Conservation (phyloP, 208 protist genomes). For the Endotrypanum monterogeii region DNA sequence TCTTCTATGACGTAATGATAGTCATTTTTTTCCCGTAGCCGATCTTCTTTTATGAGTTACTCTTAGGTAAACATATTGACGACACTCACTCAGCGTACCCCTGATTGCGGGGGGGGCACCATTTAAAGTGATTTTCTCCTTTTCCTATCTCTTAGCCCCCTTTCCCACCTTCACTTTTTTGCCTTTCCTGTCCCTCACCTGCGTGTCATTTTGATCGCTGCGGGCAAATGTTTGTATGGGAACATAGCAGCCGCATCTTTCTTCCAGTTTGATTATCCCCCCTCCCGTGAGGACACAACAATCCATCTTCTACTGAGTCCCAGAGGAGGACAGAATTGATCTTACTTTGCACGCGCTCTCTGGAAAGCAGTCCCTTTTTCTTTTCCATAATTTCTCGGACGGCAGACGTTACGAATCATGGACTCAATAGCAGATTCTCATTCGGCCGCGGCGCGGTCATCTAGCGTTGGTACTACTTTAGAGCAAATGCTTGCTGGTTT, state of each 20-base stretch:
- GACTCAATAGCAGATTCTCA: neutral
- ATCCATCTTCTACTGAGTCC: neutral
- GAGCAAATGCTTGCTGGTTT: slow-evolving; percentile 60
- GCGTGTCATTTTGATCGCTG: neutral
- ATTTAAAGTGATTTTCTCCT: neutral
- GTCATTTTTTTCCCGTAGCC: neutral
- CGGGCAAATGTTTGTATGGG: neutral
- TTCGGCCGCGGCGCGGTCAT: neutral
- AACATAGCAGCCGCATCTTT: neutral
- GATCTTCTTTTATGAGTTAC: neutral
- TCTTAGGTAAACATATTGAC: neutral
- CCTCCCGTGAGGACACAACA: neutral
- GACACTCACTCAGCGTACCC: neutral
- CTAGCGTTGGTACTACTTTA: slow-evolving; percentile 23
- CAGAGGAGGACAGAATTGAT: neutral
- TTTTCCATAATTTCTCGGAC: neutral
- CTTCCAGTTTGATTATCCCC: neutral
- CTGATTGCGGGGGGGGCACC: neutral
- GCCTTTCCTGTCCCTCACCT: neutral
- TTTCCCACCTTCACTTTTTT: neutral
- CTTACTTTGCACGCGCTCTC: too few species aligned
- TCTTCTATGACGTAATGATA: neutral
- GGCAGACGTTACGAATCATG: neutral
- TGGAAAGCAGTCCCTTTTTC: neutral
- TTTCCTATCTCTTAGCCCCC: neutral